A percentile compares a stretch with the other conserved stretches of the same genome.
Conservation (phyloP, 805 yeast genomes). For the Grigorovia yakushimaensis region DNA sequence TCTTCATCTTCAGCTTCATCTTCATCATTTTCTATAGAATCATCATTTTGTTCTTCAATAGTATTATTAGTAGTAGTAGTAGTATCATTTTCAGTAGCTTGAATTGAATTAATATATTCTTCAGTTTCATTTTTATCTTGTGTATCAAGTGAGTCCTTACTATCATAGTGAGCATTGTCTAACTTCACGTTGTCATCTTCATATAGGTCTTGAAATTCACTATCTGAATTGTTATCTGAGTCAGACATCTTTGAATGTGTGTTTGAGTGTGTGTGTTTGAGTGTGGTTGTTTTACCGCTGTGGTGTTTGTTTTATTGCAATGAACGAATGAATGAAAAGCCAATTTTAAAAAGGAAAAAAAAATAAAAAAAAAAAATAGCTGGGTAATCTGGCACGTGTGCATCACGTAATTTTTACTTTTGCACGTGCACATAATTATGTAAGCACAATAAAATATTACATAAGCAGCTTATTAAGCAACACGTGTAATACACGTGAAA, state of each 20-base stretch:
- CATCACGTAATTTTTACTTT: no score
- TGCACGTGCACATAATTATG: no score
- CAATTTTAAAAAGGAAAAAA: no score
- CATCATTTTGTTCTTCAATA: no score
- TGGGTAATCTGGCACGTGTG: not conserved
- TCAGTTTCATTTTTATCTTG: no score
- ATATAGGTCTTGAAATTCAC: constrained; percentile 1
- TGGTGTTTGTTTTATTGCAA: not conserved
- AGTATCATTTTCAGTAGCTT: not conserved
- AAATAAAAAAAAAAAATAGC: no score
- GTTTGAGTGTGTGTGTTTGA: no score
- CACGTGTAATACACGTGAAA: not conserved
- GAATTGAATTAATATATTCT: no score
- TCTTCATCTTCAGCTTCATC: not conserved
- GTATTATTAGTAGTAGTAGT: not conserved
- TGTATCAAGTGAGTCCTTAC: no score
- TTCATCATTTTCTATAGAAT: not conserved
- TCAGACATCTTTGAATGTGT: constrained; percentile 2
- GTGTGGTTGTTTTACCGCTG: not conserved
- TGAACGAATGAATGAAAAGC: no score
- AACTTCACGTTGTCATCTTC: not conserved
- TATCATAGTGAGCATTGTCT: not conserved
- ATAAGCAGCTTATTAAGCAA: not conserved
- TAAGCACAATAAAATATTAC: no score
- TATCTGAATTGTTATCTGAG: not conserved